Evolutionary conservation across 2,329 filamentous ascomycete genomes (phyloP), one percentile per base, ranked within the genome.

Genomic region (Emmonsiellopsis sp.): DNA sequence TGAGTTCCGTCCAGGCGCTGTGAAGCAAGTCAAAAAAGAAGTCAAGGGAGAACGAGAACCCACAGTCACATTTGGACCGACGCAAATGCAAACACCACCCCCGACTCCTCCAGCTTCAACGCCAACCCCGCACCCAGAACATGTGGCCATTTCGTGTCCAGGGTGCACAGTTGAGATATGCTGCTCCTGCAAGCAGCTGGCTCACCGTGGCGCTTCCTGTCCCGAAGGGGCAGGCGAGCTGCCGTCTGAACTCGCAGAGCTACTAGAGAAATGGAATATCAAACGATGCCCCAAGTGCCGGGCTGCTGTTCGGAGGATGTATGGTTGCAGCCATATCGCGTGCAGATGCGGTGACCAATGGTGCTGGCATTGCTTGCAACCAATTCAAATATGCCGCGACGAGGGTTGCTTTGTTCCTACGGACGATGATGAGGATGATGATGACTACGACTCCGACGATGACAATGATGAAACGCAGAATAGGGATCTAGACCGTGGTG

Each of bases 261-360:
- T 75, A 35, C 63, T 79, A 2, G 64, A 67, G 47, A 65, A 62
- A 42, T 76, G 71, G 65, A 71, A 73, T 3, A 74, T 77, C 61
- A 79, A 77, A 60, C 66, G 69, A 7, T 80, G 77, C 52, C 77
- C 77, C 0, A 73, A 73, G 52, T 79, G 77, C 55, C 66, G 69
- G 1, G 66, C 72, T n/a, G 76, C 72, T 7, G 63, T 79, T 13
- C 69, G 70, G 56, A 69, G 70, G 51, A 76, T 78, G 70, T 74
- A 60, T 54, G 77, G 77, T 6, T 80, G 77, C 58, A 61, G 62
- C 35, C 73, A 77, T 49, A 73, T 79, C 58, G 62, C 69, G 51
- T 79, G 77, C 54, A 63, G 66, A 11, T 79, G 77, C 52, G 75
- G 76, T 10, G 73, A 73, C 7, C 70, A 77, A 50, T 79, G 73